These are phyloP conservation scores for Neopestalotiopsis sp. DNA, from an alignment of 2,329 filamentous ascomycete species.

Conservation along the genomic window DNA sequence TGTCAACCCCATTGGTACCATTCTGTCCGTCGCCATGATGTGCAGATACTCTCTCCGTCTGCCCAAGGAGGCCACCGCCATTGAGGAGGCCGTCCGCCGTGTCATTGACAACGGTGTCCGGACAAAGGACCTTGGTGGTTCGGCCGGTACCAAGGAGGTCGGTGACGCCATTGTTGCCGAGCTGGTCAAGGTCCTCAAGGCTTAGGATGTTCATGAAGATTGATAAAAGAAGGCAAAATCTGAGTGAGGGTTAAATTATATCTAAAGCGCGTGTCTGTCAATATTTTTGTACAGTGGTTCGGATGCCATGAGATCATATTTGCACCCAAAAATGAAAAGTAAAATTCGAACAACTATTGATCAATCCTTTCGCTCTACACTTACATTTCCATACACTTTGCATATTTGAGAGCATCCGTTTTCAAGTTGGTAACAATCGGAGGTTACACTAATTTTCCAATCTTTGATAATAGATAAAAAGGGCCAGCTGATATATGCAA, in stretches of 20 bases:
- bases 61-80: slow-evolving; percentile 74
- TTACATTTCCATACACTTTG: no score
- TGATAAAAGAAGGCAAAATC: neutral
- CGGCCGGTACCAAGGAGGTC: slow-evolving; percentile 74
- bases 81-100: slow-evolving; percentile 81
- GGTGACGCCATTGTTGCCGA: slow-evolving; percentile 79
- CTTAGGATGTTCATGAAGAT: slow-evolving; percentile 10
- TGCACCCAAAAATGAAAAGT: neutral
- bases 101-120: slow-evolving; percentile 80
- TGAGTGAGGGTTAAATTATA: neutral
- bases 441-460: no score
- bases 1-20: slow-evolving; percentile 90
- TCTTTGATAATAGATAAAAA: no score
- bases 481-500: no score
- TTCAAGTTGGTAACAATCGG: no score
- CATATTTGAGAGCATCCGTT: no score
- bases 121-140: slow-evolving; percentile 87
- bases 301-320: neutral
- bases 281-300: neutral
- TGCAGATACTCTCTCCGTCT: slow-evolving; percentile 88
- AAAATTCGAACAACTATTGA: neutral
- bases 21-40: slow-evolving; percentile 95
- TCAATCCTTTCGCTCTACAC: neutral
- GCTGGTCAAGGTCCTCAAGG: slow-evolving; percentile 70
- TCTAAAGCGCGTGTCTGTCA: neutral